Conservation (phyloP, 208 protist species). For the Trypanosoma mega region DNA sequence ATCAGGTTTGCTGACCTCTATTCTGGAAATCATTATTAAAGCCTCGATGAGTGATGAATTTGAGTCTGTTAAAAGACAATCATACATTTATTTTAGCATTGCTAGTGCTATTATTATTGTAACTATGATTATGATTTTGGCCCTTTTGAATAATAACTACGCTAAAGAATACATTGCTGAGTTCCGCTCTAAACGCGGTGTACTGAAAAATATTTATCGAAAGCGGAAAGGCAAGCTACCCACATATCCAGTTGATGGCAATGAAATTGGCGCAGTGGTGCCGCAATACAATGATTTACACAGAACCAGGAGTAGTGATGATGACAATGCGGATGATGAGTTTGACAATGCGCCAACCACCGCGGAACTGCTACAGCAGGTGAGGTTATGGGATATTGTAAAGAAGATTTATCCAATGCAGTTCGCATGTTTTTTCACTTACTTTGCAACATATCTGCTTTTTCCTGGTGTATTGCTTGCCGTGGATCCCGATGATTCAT, state of each 20-base stretch:
- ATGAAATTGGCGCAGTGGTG: neutral
- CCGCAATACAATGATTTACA: neutral
- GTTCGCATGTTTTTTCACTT: constrained; percentile 64
- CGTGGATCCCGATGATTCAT: constrained; percentile 45
- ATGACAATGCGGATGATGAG: neutral
- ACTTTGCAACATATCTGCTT: constrained; percentile 65
- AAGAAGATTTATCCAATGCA: constrained; percentile 79
- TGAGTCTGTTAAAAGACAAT: constrained; percentile 44
- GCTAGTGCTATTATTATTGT: constrained; percentile 66
- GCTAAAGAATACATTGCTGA: constrained; percentile 71
- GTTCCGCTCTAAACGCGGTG: constrained; percentile 43
- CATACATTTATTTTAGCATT: constrained; percentile 76
- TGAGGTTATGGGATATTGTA: constrained; percentile 59
- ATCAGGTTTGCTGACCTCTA: constrained; percentile 56
- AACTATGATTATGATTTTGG: constrained; percentile 34
- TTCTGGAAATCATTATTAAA: constrained; percentile 76
- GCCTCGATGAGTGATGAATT: constrained; percentile 55
- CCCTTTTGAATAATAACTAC: constrained; percentile 57
- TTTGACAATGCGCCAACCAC: constrained; percentile 39
- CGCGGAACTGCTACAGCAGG: constrained; percentile 54
- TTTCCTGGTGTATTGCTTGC: constrained; percentile 75
- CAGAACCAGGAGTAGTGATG: neutral
- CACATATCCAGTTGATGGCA: neutral
- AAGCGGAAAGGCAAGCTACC: neutral
- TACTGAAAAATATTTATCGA: constrained; percentile 12